Evolutionary conservation across 805 yeast species (phyloP), one percentile per base, ranked within the genome.

Genomic region (Candida incommunis): DNA sequence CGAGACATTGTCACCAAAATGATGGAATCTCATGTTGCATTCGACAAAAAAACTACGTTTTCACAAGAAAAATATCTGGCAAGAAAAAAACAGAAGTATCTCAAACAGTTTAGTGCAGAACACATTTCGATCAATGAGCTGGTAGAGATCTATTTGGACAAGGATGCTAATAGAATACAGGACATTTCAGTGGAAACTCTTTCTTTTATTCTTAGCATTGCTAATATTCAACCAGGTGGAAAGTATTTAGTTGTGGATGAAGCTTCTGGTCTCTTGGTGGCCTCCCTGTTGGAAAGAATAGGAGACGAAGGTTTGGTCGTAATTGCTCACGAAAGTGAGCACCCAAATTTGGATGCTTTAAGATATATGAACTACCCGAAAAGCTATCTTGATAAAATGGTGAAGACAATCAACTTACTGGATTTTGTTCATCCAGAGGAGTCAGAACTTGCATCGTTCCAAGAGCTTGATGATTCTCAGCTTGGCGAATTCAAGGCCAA

Each of bases 51-150:
- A 62, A 92, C 97, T 3, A 67, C 78, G 23, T 85, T 74, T 57
- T 85, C 96, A 1, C 96, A 92, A 61, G 95, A 83, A 53, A 92
- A 92, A 65, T 92, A 92, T 61, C 64, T 90, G 54, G 80, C 81
- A 51, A 76, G 99, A 55, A 92, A 92, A 64, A 94, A 86, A 62
- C 87, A 82, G 60, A 92, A 92, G 67, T 92, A 84, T 59, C 72
- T 85, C 46, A 76, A 94, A 59, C 74, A 85, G 54, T 90, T 92
- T 65, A 80, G 87, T 1, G 78, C 94, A 16, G 85, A 83, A 51
- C 76, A 78, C 51, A 63, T 92, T 43, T 80, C 86, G 18, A 66
- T 84, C 20, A 74, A 82, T 4, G 78, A 77, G 48, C 66, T 92
- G 49, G 62, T 90, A 40, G 80, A 83, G 47, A 82, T 78, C 55